Evolutionary conservation across 148 eudicot species (phyloP).

Genomic region (Rhododendron ovatum): DNA sequence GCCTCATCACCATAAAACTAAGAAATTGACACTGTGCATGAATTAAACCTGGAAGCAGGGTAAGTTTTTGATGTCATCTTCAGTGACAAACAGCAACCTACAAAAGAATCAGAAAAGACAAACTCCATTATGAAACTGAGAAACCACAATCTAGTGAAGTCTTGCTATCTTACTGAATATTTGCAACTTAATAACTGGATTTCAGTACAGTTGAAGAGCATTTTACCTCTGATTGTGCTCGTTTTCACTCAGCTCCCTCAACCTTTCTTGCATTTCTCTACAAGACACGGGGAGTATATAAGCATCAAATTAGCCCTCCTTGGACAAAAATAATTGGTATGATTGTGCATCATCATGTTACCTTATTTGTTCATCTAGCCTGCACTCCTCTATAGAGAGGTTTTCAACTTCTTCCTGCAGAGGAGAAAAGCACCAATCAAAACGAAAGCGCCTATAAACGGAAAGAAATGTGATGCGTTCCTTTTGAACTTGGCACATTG

Average conservation of each 20-base stretch:
- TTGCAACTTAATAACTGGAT: not conserved
- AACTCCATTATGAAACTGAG: not conserved
- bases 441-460: not conserved
- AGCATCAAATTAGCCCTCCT: conserved; percentile 18
- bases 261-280: conserved; percentile 88
- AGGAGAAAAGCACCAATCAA: not conserved
- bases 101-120: conserved; percentile 1
- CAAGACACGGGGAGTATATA: conserved; percentile 15
- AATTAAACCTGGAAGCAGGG: conserved; percentile 86
- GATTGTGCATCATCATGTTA: conserved; percentile 16
- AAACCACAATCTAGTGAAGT: not conserved
- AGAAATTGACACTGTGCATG: not conserved
- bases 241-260: conserved; percentile 84
- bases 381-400: conserved; percentile 66
- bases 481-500: not conserved
- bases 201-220: conserved; percentile 9
- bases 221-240: conserved; percentile 71
- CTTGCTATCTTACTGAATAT: not conserved
- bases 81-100: conserved; percentile 96
- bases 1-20: not conserved
- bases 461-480: not conserved
- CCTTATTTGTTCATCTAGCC: conserved; percentile 90
- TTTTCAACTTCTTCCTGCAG: conserved; percentile 83
- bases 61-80: conserved; percentile 82
- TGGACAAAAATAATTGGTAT: conserved; percentile 3